Evolutionary conservation across 1,139 yeast genomes (phyloP), one percentile per base, ranked within the genome.

Genomic region (Blastobotrys illinoisensis): DNA sequence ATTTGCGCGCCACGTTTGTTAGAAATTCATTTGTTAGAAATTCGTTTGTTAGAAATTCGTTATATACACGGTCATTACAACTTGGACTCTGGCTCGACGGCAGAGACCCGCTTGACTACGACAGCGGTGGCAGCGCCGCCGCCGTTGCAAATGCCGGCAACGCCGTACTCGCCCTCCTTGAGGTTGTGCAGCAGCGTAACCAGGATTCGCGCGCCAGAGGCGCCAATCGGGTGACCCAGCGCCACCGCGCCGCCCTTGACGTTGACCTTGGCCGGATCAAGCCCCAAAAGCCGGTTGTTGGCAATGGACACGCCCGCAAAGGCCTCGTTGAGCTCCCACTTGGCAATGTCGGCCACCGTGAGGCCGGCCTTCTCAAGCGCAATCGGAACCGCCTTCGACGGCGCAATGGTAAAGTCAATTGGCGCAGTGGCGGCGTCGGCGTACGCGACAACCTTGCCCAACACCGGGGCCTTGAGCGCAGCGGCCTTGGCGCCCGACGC

Each of bases 191-290:
- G 71, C 72, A 90, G 78, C 49, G 97, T 89, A 60, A 87, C 90
- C 52, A 90, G 79, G 66, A 90, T 82, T 77, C 98, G 82, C 48
- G 96, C 95, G 70, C 98, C 97, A 11, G 96, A 88, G 68, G 95
- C 86, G 54, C 97, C 98, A 70, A 90, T 81, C 67, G 98, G 97
- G 71, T 90, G 97, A 49, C 97, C 97, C 60, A 90, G 73, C 46
- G 97, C 97, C 60, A 90, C 97, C 45, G 97, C 97, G 71, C 97
- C 98, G 71, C 98, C 98, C 69, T 87, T 87, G 57, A 83, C 90
- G 69, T 90, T 90, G 57, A 90, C 82, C 74, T 87, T 89, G 52
- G 81, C 78, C 24, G 78, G 76, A 60, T 86, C 85, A 55, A 90
- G 73, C 60, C 78, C 77, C 58, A 87, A 79, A 57, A 86, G 73